phyloP scores from a whole-genome alignment of 2,329 filamentous ascomycete species.

The Penicillium concentricum region DNA sequence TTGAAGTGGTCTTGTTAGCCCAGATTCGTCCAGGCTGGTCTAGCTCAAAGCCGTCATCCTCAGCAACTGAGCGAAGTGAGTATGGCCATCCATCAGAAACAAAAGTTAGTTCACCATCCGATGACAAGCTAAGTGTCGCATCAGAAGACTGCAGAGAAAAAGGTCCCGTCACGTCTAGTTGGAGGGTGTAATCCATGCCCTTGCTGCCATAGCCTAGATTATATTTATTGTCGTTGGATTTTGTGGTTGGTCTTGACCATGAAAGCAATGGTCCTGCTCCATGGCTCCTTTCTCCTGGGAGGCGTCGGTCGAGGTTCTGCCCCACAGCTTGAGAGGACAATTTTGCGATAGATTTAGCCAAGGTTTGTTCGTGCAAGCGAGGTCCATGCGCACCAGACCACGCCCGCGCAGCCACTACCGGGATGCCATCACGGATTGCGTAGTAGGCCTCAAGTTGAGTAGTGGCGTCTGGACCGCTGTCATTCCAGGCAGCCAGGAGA shows the following conservation, averaged over 20 bases:
- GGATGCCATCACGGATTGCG: constrained; percentile 51
- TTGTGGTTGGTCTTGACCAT: constrained; percentile 35
- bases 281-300: neutral
- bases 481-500: constrained; percentile 55
- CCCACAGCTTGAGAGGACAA: constrained; percentile 46
- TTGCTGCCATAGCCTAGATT: constrained; percentile 50
- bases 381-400: constrained; percentile 52
- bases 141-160: constrained; percentile 50
- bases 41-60: constrained; percentile 47
- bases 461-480: constrained; percentile 54
- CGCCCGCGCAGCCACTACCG: constrained; percentile 53
- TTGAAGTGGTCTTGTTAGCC: constrained; percentile 49
- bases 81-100: constrained; percentile 48
- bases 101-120: constrained; percentile 43
- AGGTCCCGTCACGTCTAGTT: constrained; percentile 46
- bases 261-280: constrained; percentile 30
- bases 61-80: constrained; percentile 49
- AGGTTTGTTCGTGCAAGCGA: constrained; percentile 39
- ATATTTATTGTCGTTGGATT: constrained; percentile 27
- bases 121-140: constrained; percentile 40
- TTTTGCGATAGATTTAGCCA: constrained; percentile 41
- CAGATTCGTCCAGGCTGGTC: constrained; percentile 54
- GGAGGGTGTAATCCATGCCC: constrained; percentile 57
- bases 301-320: constrained; percentile 49
- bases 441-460: constrained; percentile 55